Evolutionary conservation across 2,329 filamentous ascomycete species (phyloP).

Genomic region (Lasiodiplodia hormozganensis): DNA sequence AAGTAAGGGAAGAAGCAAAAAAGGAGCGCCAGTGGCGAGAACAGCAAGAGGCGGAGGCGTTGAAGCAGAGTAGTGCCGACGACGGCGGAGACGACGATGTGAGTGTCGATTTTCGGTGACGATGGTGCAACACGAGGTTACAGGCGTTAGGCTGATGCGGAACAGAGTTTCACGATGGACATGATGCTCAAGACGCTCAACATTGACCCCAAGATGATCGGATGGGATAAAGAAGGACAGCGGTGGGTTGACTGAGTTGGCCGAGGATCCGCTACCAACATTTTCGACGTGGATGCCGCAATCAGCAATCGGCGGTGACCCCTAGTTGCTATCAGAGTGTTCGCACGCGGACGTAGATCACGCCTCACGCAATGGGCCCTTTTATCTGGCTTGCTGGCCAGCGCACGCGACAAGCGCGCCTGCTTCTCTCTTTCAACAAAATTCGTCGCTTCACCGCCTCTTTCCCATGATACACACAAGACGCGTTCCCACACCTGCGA

Average conservation of each 20-base stretch:
- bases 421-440: background rate
- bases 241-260: slow-evolving; percentile 62
- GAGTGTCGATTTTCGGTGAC: slow-evolving; percentile 33
- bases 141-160: slow-evolving; percentile 2
- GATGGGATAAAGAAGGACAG: slow-evolving; percentile 65
- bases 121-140: background rate
- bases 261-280: slow-evolving; percentile 23
- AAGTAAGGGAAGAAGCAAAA: slow-evolving; percentile 52
- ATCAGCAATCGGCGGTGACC: slow-evolving; percentile 24
- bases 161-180: slow-evolving; percentile 70
- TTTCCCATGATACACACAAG: slow-evolving; percentile 9
- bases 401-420: slow-evolving; percentile 23
- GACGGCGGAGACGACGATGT: slow-evolving; percentile 50
- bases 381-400: slow-evolving; percentile 22
- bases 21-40: slow-evolving; percentile 37
- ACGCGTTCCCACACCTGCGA: slow-evolving; percentile 15
- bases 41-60: slow-evolving; percentile 50
- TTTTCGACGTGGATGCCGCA: slow-evolving; percentile 15
- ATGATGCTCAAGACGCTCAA: slow-evolving; percentile 73
- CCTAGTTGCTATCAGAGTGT: slow-evolving; percentile 17
- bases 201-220: slow-evolving; percentile 68
- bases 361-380: slow-evolving; percentile 8
- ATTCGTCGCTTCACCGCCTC: slow-evolving; percentile 18
- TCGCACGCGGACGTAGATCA: slow-evolving; percentile 24
- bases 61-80: slow-evolving; percentile 41